phyloP scores from a whole-genome alignment of 2,329 filamentous ascomycete species.

The Aureobasidium sp. region DNA sequence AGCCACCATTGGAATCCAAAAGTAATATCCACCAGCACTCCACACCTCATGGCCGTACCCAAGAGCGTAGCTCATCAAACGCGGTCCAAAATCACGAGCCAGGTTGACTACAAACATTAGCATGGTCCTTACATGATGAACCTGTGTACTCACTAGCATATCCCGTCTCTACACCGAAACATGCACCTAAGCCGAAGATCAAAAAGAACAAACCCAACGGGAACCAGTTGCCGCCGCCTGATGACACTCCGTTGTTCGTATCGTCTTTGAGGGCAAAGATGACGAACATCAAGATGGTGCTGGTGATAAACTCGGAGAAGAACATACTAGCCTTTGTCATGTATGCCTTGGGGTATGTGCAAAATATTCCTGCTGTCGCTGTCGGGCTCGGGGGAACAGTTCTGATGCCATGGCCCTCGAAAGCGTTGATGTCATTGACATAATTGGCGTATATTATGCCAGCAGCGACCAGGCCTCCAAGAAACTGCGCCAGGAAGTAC shows the following conservation, averaged over 20 bases:
- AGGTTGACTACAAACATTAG: constrained; percentile 45
- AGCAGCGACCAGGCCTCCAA: constrained; percentile 58
- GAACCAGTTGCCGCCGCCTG: constrained; percentile 37
- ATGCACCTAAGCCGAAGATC: constrained; percentile 60
- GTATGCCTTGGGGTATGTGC: constrained; percentile 58
- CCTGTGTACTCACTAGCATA: constrained; percentile 41
- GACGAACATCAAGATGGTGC: constrained; percentile 59
- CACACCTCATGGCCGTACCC: constrained; percentile 57
- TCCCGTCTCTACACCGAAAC: constrained; percentile 63
- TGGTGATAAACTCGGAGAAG: constrained; percentile 64
- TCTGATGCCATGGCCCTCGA: constrained; percentile 55
- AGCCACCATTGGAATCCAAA: constrained; percentile 51
- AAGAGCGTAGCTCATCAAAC: constrained; percentile 59
- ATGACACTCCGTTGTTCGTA: constrained; percentile 31
- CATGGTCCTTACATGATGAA: constrained; percentile 15
- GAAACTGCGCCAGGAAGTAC: constrained; percentile 59
- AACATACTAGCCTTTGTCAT: constrained; percentile 61
- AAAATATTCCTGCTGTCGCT: constrained; percentile 60
- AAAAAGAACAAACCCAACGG: constrained; percentile 58
- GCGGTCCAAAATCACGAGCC: constrained; percentile 63
- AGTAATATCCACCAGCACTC: constrained; percentile 56
- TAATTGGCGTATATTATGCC: constrained; percentile 40
- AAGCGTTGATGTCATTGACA: constrained; percentile 56
- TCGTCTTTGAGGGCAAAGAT: constrained; percentile 61
- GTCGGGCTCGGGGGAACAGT: constrained; percentile 53